phyloP scores from a whole-genome alignment of 306 rosid species.

The Vigna hirtella region DNA sequence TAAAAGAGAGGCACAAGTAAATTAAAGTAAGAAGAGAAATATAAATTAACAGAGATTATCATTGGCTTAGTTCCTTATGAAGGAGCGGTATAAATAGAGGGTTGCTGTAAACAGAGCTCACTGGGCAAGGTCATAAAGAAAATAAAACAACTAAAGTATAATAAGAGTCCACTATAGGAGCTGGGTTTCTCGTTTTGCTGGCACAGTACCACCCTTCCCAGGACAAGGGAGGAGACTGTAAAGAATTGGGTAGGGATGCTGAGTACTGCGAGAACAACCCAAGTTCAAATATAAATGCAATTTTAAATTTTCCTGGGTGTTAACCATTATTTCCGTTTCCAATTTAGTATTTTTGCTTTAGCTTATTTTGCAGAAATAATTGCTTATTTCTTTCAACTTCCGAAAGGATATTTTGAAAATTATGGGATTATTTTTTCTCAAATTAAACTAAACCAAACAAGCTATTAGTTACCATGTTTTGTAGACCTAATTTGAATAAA shows the following conservation, averaged over 20 bases:
- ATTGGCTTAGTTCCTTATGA: no score
- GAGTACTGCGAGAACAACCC: constrained; percentile 2
- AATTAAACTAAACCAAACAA: background rate
- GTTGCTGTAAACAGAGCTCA: no score
- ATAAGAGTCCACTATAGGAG: no score
- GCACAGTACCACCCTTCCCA: no score
- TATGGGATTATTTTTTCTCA: background rate
- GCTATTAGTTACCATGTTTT: constrained; percentile 4
- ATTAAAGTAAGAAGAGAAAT: no score
- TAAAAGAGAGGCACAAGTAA: no score
- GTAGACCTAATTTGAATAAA: background rate
- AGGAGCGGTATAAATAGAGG: no score
- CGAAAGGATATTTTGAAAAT: constrained; percentile 1
- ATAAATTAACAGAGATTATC: no score
- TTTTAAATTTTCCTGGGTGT: constrained; percentile 12
- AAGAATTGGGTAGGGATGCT: background rate
- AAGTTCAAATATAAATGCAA: constrained; percentile 20
- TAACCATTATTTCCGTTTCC: background rate
- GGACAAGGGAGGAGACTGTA: background rate
- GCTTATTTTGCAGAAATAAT: background rate
- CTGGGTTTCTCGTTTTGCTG: no score
- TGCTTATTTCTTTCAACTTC: background rate
- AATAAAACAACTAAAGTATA: no score
- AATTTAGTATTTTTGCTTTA: background rate
- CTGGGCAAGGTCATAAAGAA: no score